Percentiles rank a stretch among this genome's conserved stretches.
Conservation (phyloP, 23 red algal species). For the Cyanidiococcus yangmingshanensis region DNA sequence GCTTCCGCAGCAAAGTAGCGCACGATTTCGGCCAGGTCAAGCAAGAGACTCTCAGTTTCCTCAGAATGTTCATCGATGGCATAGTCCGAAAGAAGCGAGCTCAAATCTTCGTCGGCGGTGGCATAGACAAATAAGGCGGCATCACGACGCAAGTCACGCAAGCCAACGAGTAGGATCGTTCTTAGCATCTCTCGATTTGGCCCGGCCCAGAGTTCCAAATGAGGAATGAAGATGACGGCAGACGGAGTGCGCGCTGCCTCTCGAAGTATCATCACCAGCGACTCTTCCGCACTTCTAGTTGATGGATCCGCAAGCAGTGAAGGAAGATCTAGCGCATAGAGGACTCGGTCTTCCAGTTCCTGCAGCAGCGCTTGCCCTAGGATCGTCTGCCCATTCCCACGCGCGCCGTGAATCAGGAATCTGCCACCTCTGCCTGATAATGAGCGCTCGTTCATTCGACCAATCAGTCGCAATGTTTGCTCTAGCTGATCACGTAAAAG, state of each 20-base stretch:
- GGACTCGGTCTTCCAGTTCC: constrained; percentile 45
- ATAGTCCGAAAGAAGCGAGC: background rate
- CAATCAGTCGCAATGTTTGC: constrained; percentile 23
- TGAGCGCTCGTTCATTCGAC: constrained; percentile 34
- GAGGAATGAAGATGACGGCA: constrained; percentile 63
- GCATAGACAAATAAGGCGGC: constrained; percentile 59
- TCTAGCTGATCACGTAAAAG: constrained; percentile 39
- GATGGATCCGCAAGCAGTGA: constrained; percentile 45
- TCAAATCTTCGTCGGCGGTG: constrained; percentile 29
- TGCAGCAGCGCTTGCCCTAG: constrained; percentile 52
- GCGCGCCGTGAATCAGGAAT: constrained; percentile 43
- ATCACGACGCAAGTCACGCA: constrained; percentile 51
- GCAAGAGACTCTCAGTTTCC: background rate
- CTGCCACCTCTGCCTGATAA: constrained; percentile 33
- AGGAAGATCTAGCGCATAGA: constrained; percentile 60
- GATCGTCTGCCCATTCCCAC: constrained; percentile 59
- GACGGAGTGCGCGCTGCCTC: constrained; percentile 54
- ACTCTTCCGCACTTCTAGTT: constrained; percentile 49
- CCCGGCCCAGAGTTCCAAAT: constrained; percentile 61
- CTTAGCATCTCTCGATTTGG: constrained; percentile 29
- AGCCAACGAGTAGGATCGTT: constrained; percentile 30
- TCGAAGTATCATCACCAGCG: constrained; percentile 51
- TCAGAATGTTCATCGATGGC: background rate
- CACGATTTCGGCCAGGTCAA: constrained; percentile 39
- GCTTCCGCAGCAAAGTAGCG: constrained; percentile 30